Percentiles rank a stretch among this genome's conserved stretches.
Conservation (phyloP, 768 basidiomycete species). For the Tremella yokohamensis region DNA sequence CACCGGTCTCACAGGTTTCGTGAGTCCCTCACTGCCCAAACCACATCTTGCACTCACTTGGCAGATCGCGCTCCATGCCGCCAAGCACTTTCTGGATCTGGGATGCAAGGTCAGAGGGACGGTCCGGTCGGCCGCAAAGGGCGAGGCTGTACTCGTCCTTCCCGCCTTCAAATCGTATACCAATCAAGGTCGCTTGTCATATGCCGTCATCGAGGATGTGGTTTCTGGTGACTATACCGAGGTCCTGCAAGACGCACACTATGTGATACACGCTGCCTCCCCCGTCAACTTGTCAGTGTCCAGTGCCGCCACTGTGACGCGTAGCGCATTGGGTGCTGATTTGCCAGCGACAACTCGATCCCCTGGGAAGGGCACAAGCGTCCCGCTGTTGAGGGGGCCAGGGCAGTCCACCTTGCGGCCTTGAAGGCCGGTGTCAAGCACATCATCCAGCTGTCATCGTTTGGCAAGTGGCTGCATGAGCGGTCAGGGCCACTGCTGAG, state of each 20-base stretch:
- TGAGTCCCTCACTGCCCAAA: too few species aligned
- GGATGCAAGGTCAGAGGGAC: slow-evolving; percentile 13
- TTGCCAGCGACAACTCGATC: too few species aligned
- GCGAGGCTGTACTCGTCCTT: not conserved
- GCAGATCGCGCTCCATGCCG: slow-evolving; percentile 4
- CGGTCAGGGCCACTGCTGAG: too few species aligned
- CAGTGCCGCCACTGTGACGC: not conserved
- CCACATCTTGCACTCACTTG: not conserved
- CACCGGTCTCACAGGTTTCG: too few species aligned
- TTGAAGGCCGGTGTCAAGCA: not conserved
- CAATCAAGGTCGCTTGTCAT: not conserved
- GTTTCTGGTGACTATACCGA: not conserved
- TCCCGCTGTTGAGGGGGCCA: not conserved
- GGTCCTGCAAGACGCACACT: not conserved
- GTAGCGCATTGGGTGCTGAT: not conserved
- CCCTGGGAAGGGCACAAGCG: not conserved
- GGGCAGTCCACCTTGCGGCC: not conserved
- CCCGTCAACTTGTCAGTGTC: not conserved
- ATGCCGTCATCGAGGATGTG: not conserved
- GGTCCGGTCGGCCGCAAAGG: slow-evolving; percentile 9
- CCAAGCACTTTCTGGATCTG: slow-evolving; percentile 1
- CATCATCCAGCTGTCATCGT: not conserved
- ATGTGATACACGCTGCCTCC: not conserved
- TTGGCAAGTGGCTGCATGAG: not conserved
- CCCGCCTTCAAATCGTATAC: not conserved